A percentile compares a stretch with the other conserved stretches of the same genome.
These are phyloP conservation scores for Silene noctiflora DNA, from an alignment of 179 eudicot genomes.

Conservation along the genomic window DNA sequence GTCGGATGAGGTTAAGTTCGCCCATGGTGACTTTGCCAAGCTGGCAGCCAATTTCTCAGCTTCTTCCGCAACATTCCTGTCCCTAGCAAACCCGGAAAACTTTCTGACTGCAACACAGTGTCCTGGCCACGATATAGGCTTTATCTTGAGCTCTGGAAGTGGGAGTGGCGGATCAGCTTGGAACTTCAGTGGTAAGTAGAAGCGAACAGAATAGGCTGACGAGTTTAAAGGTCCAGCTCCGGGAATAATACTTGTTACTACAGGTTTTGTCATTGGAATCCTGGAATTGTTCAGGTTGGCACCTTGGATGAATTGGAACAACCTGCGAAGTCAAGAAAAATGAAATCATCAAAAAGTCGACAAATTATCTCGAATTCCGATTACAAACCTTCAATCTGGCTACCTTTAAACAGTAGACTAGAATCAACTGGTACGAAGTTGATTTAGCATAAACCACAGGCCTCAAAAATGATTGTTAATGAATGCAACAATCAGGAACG, in stretches of 20 bases:
- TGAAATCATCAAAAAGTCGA: not conserved
- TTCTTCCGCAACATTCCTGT: slow-evolving; percentile 55
- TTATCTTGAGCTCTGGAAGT: slow-evolving; percentile 59
- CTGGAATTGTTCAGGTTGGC: slow-evolving; percentile 76
- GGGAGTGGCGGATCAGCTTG: slow-evolving; percentile 65
- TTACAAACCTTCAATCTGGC: not conserved
- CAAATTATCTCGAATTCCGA: not conserved
- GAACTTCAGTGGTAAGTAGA: slow-evolving; percentile 63
- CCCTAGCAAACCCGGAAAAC: slow-evolving; percentile 78
- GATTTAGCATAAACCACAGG: not conserved
- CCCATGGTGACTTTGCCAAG: slow-evolving; percentile 73
- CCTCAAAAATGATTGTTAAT: too few species aligned
- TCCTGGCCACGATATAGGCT: slow-evolving; percentile 46
- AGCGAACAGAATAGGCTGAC: slow-evolving; percentile 52
- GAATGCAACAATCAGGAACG: not conserved
- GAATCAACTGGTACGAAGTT: too few species aligned
- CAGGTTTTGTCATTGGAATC: slow-evolving; percentile 65
- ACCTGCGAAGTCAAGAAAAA: slow-evolving; percentile 34
- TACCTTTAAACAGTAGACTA: not conserved
- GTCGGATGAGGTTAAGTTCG: slow-evolving; percentile 46
- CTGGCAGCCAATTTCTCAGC: slow-evolving; percentile 64
- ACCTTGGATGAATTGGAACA: slow-evolving; percentile 78
- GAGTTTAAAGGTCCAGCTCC: slow-evolving; percentile 73
- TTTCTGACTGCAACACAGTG: slow-evolving; percentile 74
- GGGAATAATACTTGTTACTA: slow-evolving; percentile 65